phyloP scores from a whole-genome alignment of 2,329 filamentous ascomycete genomes.

The Apiospora rasikravindrae region DNA sequence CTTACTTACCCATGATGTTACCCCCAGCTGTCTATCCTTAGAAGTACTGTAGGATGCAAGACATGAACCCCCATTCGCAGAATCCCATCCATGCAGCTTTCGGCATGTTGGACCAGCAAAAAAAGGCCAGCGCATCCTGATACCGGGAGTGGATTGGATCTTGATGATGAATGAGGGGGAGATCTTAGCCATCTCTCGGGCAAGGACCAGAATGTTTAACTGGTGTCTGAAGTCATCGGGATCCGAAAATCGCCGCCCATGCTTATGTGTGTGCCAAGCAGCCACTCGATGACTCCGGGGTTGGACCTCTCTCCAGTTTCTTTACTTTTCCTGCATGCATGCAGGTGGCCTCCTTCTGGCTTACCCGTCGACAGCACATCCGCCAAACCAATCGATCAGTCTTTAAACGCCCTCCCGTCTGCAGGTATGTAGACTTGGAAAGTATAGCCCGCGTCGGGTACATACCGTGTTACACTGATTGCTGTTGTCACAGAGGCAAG shows the following conservation, averaged over 20 bases:
- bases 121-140: not conserved
- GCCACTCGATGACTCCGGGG: not conserved
- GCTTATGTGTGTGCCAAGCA: not conserved
- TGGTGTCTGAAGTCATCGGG: conserved; percentile 2
- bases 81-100: not conserved
- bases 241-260: not conserved
- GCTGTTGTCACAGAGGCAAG: not conserved
- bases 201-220: not conserved
- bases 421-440: not conserved
- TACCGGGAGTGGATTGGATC: not conserved
- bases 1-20: not conserved
- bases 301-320: not conserved
- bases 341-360: not conserved
- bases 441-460: not conserved
- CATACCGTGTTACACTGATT: not conserved
- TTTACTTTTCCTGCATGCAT: not conserved
- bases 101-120: not conserved
- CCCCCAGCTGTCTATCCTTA: not conserved
- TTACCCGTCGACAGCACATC: not conserved
- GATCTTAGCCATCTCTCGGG: not conserved
- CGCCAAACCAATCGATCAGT: no score
- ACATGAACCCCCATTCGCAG: not conserved
- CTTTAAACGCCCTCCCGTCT: not conserved
- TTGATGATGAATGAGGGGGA: not conserved
- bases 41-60: not conserved